A percentile compares a stretch with the other conserved stretches of the same genome.
Conservation (phyloP, 176 grass and related monocot genomes). For the Secale cereale region DNA sequence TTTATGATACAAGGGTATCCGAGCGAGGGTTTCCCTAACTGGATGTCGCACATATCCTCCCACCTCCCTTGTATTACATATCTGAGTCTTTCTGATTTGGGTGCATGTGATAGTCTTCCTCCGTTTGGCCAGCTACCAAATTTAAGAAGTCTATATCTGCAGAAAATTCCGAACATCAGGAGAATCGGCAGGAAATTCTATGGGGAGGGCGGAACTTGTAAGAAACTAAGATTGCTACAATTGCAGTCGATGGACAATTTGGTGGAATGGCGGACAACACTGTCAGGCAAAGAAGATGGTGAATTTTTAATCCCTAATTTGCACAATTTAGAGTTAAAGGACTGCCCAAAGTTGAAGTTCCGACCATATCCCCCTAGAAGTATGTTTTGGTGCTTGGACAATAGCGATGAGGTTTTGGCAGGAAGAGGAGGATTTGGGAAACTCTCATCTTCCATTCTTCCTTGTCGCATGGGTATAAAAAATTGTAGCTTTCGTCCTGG, state of each 20-base stretch:
- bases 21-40: background rate
- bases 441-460: background rate
- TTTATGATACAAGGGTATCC: background rate
- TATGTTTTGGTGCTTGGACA: background rate
- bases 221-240: background rate
- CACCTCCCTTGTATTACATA: background rate
- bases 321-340: fast-evolving
- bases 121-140: background rate
- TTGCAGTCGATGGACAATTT: background rate
- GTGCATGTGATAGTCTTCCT: background rate
- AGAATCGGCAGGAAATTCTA: background rate
- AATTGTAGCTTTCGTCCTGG: background rate
- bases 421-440: background rate
- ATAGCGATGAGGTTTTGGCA: background rate
- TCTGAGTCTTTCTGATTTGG: fast-evolving
- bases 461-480: background rate
- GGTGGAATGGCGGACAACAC: background rate
- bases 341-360: conserved; percentile 14
- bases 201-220: background rate
- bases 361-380: background rate
- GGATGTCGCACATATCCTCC: background rate
- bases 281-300: background rate
- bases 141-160: background rate
- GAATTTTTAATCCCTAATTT: conserved; percentile 20
- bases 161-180: fast-evolving